A percentile compares a stretch with the other conserved stretches of the same genome.
phyloP scores from a whole-genome alignment of 345 rosid species.

The Reutealis trisperma region DNA sequence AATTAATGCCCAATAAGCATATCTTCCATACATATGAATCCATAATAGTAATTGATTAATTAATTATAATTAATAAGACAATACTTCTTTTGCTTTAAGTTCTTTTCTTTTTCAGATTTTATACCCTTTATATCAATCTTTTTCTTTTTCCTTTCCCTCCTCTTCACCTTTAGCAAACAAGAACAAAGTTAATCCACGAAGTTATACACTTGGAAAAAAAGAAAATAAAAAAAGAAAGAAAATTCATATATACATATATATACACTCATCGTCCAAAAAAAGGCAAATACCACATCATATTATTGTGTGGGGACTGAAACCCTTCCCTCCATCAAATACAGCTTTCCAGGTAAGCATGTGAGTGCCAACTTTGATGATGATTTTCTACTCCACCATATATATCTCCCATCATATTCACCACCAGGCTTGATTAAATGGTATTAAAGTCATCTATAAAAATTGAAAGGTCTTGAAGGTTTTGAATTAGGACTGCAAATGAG shows the following conservation, averaged over 20 bases:
- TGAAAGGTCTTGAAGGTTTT: too few relatives aligned
- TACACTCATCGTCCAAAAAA: neutral
- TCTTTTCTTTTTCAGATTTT: neutral
- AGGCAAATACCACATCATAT: neutral
- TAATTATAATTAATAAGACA: too few relatives aligned
- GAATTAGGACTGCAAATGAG: too few relatives aligned
- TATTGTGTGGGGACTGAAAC: slow-evolving; percentile 12
- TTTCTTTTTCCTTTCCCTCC: neutral
- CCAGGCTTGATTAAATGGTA: too few relatives aligned
- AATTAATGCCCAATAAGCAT: too few relatives aligned
- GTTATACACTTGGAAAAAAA: too few relatives aligned
- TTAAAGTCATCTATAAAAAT: too few relatives aligned
- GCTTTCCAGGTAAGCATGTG: slow-evolving; percentile 27
- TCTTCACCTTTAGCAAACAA: neutral
- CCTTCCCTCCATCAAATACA: slow-evolving; percentile 6
- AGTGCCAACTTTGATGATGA: slow-evolving; percentile 16
- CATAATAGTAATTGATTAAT: too few relatives aligned
- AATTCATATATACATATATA: too few relatives aligned
- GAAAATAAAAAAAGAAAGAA: too few relatives aligned
- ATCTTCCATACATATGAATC: too few relatives aligned
- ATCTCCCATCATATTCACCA: neutral
- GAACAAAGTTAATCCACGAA: neutral
- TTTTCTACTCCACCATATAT: neutral
- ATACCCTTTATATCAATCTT: too few relatives aligned
- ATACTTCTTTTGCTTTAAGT: neutral